Percentiles rank a stretch among this genome's conserved stretches.
phyloP scores from a whole-genome alignment of 2,329 filamentous ascomycete species.

The Harringtonia lauricola region DNA sequence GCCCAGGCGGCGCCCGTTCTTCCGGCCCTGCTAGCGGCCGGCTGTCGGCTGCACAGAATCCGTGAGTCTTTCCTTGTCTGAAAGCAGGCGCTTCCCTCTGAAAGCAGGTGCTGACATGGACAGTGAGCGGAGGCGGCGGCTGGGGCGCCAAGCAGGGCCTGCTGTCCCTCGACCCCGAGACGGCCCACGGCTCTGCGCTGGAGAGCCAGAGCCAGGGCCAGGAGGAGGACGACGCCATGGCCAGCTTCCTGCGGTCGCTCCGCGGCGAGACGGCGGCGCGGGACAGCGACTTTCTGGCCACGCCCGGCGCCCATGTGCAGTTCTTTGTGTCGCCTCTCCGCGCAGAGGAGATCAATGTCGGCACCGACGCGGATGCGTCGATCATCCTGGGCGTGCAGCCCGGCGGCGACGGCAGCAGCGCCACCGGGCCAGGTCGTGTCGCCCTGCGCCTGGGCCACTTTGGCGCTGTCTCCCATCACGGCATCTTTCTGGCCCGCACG shows the following conservation, averaged over 20 bases:
- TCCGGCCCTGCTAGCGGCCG: conserved; percentile 26
- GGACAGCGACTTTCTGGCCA: conserved; percentile 45
- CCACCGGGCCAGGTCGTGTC: background rate
- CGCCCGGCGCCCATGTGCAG: conserved; percentile 53
- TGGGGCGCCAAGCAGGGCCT: conserved; percentile 76
- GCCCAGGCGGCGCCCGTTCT: conserved; percentile 14
- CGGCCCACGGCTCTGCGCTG: conserved; percentile 24
- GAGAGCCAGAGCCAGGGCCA: conserved; percentile 20
- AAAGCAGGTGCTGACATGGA: no score
- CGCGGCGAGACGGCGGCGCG: conserved; percentile 16
- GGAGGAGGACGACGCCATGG: conserved; percentile 38
- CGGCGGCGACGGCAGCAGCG: no score
- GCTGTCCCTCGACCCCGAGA: conserved; percentile 65
- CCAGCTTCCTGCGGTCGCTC: conserved; percentile 41
- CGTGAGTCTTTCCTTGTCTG: conserved; percentile 27
- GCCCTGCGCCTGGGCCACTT: conserved; percentile 33
- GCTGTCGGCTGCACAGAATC: conserved; percentile 35
- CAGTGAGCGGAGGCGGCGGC: conserved; percentile 70
- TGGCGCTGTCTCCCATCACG: conserved; percentile 50
- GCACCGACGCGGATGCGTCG: no score
- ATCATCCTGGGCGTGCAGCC: no score
- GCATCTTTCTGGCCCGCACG: conserved; percentile 35
- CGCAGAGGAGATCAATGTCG: no score
- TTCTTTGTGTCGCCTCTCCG: conserved; percentile 39
- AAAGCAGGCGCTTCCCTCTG: no score